These are phyloP conservation scores for Gracilaria caudata DNA, from an alignment of 23 red algal species.

Conservation along the genomic window DNA sequence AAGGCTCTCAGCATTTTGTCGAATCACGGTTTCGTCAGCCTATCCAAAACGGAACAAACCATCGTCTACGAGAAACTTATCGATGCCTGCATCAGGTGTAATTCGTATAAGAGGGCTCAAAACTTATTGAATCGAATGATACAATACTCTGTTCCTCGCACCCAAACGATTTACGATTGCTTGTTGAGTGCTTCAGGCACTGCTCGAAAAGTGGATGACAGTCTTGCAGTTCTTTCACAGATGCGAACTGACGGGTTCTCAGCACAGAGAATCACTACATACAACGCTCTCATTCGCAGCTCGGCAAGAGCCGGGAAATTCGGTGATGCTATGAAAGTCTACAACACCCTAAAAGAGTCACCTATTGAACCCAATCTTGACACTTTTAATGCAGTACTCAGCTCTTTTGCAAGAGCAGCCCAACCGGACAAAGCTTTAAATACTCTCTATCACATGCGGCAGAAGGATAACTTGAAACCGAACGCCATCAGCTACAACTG, in stretches of 20 bases:
- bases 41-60: constrained; percentile 23
- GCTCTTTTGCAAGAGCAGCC: constrained; percentile 62
- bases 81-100: constrained; percentile 54
- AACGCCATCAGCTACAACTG: constrained; percentile 74
- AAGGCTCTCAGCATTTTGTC: constrained; percentile 27
- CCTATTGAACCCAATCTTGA: constrained; percentile 67
- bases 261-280: constrained; percentile 18
- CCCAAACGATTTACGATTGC: constrained; percentile 39
- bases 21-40: neutral
- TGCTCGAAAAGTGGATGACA: constrained; percentile 14
- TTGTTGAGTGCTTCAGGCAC: constrained; percentile 39
- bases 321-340: constrained; percentile 53
- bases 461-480: constrained; percentile 27
- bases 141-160: constrained; percentile 18
- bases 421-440: constrained; percentile 68
- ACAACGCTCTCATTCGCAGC: constrained; percentile 65
- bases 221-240: constrained; percentile 17
- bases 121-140: constrained; percentile 20
- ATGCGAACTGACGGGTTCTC: constrained; percentile 60
- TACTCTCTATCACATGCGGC: constrained; percentile 67
- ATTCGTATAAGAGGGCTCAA: constrained; percentile 14
- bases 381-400: constrained; percentile 82
- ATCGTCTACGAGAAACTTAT: constrained; percentile 45
- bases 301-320: constrained; percentile 49
- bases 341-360: constrained; percentile 27